phyloP scores from a whole-genome alignment of 2,329 filamentous ascomycete species.

The Cladosporium sp. region DNA sequence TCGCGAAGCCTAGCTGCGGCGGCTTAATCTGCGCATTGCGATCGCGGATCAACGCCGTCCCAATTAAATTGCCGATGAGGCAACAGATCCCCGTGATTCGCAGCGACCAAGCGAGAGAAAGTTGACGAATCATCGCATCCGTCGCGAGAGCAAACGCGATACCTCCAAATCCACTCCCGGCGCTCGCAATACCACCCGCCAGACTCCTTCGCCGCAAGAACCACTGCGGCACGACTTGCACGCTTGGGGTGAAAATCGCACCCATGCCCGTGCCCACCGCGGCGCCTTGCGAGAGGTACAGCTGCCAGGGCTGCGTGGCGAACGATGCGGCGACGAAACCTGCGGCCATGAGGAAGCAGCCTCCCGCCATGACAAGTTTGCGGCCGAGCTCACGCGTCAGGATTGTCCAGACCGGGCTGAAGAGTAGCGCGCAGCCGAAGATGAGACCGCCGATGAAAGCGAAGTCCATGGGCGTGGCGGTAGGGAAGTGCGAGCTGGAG shows the following conservation, averaged over 20 bases:
- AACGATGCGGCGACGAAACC: constrained; percentile 42
- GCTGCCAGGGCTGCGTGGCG: constrained; percentile 39
- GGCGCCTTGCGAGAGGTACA: constrained; percentile 46
- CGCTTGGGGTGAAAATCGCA: constrained; percentile 44
- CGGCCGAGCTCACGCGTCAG: constrained; percentile 34
- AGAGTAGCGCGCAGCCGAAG: constrained; percentile 41
- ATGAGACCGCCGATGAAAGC: constrained; percentile 46
- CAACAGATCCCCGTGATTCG: constrained; percentile 41
- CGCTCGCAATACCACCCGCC: constrained; percentile 44
- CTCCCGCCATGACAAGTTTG: constrained; percentile 36
- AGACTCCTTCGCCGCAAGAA: constrained; percentile 44
- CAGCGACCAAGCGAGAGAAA: constrained; percentile 47
- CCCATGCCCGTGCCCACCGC: constrained; percentile 46
- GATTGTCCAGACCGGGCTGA: constrained; percentile 39
- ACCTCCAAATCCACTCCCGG: constrained; percentile 47
- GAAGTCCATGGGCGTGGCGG: constrained; percentile 42
- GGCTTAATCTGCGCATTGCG: constrained; percentile 36
- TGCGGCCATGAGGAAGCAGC: constrained; percentile 36
- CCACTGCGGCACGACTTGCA: constrained; percentile 46
- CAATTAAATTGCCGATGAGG: constrained; percentile 35
- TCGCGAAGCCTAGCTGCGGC: constrained; percentile 40
- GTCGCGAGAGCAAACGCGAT: constrained; percentile 41
- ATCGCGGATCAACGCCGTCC: constrained; percentile 38
- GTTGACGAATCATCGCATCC: constrained; percentile 40
- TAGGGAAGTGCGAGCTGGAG: constrained; percentile 38